phyloP scores from a whole-genome alignment of 805 yeast genomes.

The Diddensiella santjacobensis region DNA sequence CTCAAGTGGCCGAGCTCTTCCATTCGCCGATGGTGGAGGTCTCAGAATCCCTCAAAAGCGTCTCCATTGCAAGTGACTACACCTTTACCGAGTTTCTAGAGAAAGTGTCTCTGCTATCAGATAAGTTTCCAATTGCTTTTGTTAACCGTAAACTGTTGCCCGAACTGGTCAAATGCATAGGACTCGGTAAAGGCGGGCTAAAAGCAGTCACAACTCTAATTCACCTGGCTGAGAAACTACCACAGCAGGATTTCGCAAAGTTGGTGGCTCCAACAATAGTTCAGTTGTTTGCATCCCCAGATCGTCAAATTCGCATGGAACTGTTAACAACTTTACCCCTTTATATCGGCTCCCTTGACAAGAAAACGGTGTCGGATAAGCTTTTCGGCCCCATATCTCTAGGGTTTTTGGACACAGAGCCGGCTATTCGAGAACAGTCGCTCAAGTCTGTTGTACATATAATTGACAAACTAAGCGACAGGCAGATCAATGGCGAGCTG shows the following conservation, averaged over 20 bases:
- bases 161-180: slow-evolving; percentile 47
- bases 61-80: slow-evolving; percentile 49
- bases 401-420: slow-evolving; percentile 83
- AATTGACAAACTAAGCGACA: slow-evolving; percentile 61
- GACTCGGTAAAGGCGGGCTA: slow-evolving; percentile 29
- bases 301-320: slow-evolving; percentile 73
- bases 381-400: slow-evolving; percentile 66
- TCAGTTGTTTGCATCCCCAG: slow-evolving; percentile 58
- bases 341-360: slow-evolving; percentile 48
- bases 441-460: slow-evolving; percentile 59
- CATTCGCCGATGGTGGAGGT: slow-evolving; percentile 48
- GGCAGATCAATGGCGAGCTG: slow-evolving; percentile 84
- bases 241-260: slow-evolving; percentile 37
- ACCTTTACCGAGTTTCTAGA: slow-evolving; percentile 50
- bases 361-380: slow-evolving; percentile 61
- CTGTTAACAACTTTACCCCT: slow-evolving; percentile 60
- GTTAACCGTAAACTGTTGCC: slow-evolving; percentile 66
- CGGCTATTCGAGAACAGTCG: slow-evolving; percentile 75
- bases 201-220: slow-evolving; percentile 31
- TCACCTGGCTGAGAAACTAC: slow-evolving; percentile 28
- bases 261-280: slow-evolving; percentile 60
- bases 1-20: slow-evolving; percentile 24
- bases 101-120: slow-evolving; percentile 30
- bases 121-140: slow-evolving; percentile 47
- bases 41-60: slow-evolving; percentile 50